Conservation (phyloP, 176 grass and related monocot genomes). For the Phoenix dactylifera region DNA sequence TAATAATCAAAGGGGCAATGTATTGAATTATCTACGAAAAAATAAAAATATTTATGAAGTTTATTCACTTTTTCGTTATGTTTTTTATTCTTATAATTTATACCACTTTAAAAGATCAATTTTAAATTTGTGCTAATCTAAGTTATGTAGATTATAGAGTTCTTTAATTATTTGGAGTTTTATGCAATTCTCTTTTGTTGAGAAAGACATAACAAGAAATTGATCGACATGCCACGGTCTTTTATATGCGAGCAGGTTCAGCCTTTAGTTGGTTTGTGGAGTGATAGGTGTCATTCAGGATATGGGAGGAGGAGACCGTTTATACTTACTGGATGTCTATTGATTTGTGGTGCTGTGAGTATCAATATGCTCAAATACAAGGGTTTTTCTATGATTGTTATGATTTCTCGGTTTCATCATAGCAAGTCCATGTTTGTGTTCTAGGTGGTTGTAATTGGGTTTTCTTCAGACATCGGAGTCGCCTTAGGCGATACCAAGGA, state of each 20-base stretch:
- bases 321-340: slow-evolving; percentile 52
- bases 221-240: neutral
- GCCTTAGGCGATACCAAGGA: slow-evolving; percentile 64
- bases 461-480: slow-evolving; percentile 80
- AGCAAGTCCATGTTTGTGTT: neutral
- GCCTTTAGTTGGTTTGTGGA: slow-evolving; percentile 72
- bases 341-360: slow-evolving; percentile 60
- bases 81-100: too few relatives aligned
- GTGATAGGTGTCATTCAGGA: slow-evolving; percentile 46
- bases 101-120: too few relatives aligned
- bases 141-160: too few relatives aligned
- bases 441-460: slow-evolving; percentile 61
- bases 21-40: too few relatives aligned
- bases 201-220: too few relatives aligned
- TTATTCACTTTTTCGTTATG: too few relatives aligned
- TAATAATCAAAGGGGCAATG: too few relatives aligned
- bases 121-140: too few relatives aligned
- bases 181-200: too few relatives aligned
- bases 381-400: neutral
- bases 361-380: neutral
- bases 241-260: slow-evolving; percentile 37
- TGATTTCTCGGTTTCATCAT: neutral
- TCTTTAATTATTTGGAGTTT: too few relatives aligned
- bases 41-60: too few relatives aligned
- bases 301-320: slow-evolving; percentile 74